phyloP scores from a whole-genome alignment of 176 grass and related monocot genomes.

The Zizania latifolia region DNA sequence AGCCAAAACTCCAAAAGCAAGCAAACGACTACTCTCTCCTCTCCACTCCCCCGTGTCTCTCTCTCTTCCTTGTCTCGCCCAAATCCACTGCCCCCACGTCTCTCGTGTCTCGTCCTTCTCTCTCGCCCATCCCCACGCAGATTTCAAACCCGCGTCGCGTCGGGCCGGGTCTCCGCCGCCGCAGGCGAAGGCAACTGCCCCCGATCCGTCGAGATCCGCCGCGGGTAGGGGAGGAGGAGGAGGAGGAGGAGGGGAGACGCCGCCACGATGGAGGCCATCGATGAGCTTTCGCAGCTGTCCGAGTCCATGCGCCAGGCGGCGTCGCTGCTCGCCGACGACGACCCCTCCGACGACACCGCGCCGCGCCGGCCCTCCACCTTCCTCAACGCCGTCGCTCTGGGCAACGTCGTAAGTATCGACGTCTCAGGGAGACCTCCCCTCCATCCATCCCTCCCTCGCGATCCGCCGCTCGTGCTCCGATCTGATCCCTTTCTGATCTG shows the following conservation, averaged over 20 bases:
- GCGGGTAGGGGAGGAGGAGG: neutral
- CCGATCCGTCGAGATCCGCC: conserved; percentile 25
- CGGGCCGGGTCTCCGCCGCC: conserved; percentile 16
- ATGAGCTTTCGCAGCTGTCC: conserved; percentile 72
- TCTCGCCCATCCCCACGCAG: conserved; percentile 1
- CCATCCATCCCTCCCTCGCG: conserved; percentile 16
- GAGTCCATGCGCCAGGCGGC: conserved; percentile 90
- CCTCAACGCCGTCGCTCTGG: conserved; percentile 82
- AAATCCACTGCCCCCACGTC: conserved; percentile 11
- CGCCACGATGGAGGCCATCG: conserved; percentile 74
- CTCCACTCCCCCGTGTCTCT: neutral
- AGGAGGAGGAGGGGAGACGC: neutral
- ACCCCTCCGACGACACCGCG: conserved; percentile 55
- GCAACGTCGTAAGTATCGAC: conserved; percentile 71
- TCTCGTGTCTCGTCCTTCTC: neutral
- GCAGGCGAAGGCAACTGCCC: neutral
- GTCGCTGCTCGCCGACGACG: conserved; percentile 86
- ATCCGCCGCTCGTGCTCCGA: conserved; percentile 24
- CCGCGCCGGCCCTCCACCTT: conserved; percentile 67
- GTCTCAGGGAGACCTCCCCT: neutral
- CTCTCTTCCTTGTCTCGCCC: neutral
- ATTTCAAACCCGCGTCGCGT: conserved; percentile 45
- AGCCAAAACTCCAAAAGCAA: conserved; percentile 10
- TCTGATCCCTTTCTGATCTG: conserved; percentile 27
- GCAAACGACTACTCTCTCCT: neutral